Percentiles rank a stretch among this genome's conserved stretches.
These are phyloP conservation scores for Aquilaria yunnanensis DNA, from an alignment of 345 rosid genomes.

Conservation along the genomic window DNA sequence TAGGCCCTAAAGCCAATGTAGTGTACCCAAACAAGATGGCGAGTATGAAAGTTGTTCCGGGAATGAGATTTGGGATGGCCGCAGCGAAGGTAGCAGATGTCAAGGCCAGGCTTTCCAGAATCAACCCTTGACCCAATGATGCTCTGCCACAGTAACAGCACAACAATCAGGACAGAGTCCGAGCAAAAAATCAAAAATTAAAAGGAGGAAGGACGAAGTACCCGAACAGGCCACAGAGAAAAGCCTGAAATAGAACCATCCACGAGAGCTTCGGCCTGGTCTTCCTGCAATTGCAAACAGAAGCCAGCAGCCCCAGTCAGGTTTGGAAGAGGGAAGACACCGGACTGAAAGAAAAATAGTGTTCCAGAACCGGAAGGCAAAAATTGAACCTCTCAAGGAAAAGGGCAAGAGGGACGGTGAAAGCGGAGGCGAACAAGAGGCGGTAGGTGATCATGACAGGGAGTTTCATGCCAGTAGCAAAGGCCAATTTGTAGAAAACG, in stretches of 20 bases:
- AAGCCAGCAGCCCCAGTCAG: not conserved
- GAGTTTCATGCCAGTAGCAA: constrained; percentile 22
- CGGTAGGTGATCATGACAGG: constrained; percentile 23
- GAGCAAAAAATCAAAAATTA: not conserved
- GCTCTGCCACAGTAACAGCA: constrained; percentile 18
- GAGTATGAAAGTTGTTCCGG: constrained; percentile 43
- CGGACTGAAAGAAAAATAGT: too few species aligned
- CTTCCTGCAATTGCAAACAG: constrained; percentile 17
- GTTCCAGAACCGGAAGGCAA: not conserved
- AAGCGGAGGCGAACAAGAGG: constrained; percentile 21
- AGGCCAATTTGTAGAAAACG: constrained; percentile 18
- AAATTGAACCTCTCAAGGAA: constrained; percentile 19
- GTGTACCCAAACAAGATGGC: constrained; percentile 38
- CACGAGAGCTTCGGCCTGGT: constrained; percentile 40
- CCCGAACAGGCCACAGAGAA: constrained; percentile 41
- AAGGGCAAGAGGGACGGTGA: constrained; percentile 25
- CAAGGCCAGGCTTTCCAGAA: constrained; percentile 32
- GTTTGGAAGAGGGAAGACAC: too few species aligned
- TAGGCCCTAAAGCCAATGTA: too few species aligned
- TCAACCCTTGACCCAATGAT: constrained; percentile 26
- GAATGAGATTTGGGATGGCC: constrained; percentile 42
- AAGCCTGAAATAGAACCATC: constrained; percentile 27
- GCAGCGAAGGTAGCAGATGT: constrained; percentile 51
- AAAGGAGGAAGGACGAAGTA: constrained; percentile 8
- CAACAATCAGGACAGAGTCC: too few species aligned